phyloP scores from a whole-genome alignment of 2,329 filamentous ascomycete species.

The Epichloe bromicola region DNA sequence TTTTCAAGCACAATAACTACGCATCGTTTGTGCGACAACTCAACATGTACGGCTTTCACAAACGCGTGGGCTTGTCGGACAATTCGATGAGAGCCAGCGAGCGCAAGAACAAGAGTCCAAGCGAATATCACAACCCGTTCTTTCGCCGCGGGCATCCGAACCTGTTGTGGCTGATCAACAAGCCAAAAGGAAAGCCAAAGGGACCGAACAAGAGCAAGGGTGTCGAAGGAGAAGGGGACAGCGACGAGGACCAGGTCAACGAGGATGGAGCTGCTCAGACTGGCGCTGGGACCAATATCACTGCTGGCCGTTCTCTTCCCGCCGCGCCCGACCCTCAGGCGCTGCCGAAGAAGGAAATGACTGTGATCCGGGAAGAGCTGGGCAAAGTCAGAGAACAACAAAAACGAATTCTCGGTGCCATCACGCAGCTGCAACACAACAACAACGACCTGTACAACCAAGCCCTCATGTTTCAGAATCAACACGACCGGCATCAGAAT shows the following conservation, averaged over 20 bases:
- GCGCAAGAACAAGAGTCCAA: conserved; percentile 92
- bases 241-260: conserved; percentile 54
- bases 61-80: conserved; percentile 83
- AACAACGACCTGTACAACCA: conserved; percentile 82
- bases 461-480: conserved; percentile 74
- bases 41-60: conserved; percentile 98
- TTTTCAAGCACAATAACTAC: conserved; percentile 99
- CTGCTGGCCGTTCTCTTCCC: conserved; percentile 22
- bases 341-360: conserved; percentile 58
- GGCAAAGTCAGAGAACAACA: conserved; percentile 76
- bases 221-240: conserved; percentile 20
- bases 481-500: conserved; percentile 94
- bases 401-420: conserved; percentile 67
- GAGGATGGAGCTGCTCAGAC: conserved; percentile 31
- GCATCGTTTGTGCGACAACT: conserved; percentile 90
- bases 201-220: conserved; percentile 41
- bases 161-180: conserved; percentile 89
- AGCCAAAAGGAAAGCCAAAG: conserved; percentile 59
- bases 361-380: conserved; percentile 66
- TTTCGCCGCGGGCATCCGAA: conserved; percentile 90
- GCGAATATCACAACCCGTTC: conserved; percentile 95
- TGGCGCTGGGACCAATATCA: conserved; percentile 9
- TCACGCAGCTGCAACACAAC: conserved; percentile 67
- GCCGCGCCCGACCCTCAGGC: conserved; percentile 31
- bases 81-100: conserved; percentile 97